These are phyloP conservation scores for Trametes cubensis DNA, from an alignment of 768 basidiomycete genomes.

Conservation along the genomic window DNA sequence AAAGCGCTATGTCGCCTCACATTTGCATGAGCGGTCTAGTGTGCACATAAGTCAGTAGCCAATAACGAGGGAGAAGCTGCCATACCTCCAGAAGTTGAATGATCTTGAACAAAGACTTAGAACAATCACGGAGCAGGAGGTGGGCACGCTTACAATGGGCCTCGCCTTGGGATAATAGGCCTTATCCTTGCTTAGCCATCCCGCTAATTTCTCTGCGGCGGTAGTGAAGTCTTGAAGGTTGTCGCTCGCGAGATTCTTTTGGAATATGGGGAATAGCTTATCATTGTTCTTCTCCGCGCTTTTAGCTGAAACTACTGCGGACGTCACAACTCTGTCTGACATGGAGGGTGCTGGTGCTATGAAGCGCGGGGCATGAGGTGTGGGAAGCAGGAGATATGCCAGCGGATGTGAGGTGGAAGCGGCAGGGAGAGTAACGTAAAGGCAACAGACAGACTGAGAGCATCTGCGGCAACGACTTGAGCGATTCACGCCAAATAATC, in stretches of 20 bases:
- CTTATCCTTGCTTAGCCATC: constrained; percentile 26
- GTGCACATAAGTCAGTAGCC: background rate
- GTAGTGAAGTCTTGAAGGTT: constrained; percentile 10
- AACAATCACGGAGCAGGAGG: background rate
- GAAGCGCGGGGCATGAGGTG: too few relatives aligned
- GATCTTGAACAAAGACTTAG: constrained; percentile 17
- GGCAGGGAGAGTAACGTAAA: background rate
- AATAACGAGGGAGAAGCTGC: background rate
- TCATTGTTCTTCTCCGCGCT: constrained; percentile 29
- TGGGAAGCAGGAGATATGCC: background rate
- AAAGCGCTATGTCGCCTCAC: constrained; percentile 13
- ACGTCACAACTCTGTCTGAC: too few relatives aligned
- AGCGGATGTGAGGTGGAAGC: background rate
- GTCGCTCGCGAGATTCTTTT: constrained; percentile 18
- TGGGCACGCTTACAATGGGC: constrained; percentile 23
- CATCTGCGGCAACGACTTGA: too few relatives aligned
- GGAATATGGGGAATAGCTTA: constrained; percentile 26
- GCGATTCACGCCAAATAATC: background rate
- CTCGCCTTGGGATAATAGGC: constrained; percentile 32
- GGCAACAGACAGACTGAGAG: background rate
- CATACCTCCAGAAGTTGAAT: constrained; percentile 26
- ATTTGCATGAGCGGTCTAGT: constrained; percentile 24
- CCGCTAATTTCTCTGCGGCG: constrained; percentile 24
- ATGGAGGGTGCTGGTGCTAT: too few relatives aligned
- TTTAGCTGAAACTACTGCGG: background rate